Conservation (phyloP, 164 flowering plant genomes). For the Liriodendron chinense region DNA sequence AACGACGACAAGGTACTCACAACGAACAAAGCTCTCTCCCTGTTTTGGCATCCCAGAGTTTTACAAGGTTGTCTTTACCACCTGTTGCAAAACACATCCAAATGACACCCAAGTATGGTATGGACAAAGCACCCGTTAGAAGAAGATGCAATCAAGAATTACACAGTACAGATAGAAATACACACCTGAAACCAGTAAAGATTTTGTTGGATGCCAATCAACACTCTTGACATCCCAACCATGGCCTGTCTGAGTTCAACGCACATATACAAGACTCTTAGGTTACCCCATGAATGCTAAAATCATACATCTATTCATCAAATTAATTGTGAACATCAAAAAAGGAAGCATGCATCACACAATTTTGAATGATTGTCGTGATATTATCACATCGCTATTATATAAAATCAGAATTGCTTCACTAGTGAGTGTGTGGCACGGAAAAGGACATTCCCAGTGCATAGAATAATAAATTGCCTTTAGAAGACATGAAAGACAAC, state of each 20-base stretch:
- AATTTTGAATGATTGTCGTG: too few species aligned
- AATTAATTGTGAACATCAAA: not conserved
- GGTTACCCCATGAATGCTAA: conserved; percentile 29
- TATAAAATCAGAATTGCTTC: too few species aligned
- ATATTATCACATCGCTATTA: too few species aligned
- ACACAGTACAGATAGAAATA: not conserved
- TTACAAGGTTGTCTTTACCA: conserved; percentile 97
- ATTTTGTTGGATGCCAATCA: conserved; percentile 99
- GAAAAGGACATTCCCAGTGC: too few species aligned
- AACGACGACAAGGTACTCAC: conserved; percentile 41
- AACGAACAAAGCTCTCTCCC: conserved; percentile 92
- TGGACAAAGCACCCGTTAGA: not conserved
- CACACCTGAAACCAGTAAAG: conserved; percentile 86
- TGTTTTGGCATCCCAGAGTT: conserved; percentile 97
- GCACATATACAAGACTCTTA: conserved; percentile 35
- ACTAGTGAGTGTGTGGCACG: too few species aligned
- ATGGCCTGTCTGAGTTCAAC: conserved; percentile 99
- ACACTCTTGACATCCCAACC: conserved; percentile 99
- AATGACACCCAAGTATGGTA: not conserved
- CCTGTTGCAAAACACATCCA: conserved; percentile 36
- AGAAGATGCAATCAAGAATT: not conserved
- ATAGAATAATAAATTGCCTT: too few species aligned
- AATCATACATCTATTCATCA: not conserved
- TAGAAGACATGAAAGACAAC: too few species aligned
- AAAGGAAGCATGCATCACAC: not conserved